Percentiles rank a stretch among this genome's conserved stretches.
These are phyloP conservation scores for Cynanchum wilfordii DNA, from an alignment of 257 asterid genomes.

Conservation along the genomic window DNA sequence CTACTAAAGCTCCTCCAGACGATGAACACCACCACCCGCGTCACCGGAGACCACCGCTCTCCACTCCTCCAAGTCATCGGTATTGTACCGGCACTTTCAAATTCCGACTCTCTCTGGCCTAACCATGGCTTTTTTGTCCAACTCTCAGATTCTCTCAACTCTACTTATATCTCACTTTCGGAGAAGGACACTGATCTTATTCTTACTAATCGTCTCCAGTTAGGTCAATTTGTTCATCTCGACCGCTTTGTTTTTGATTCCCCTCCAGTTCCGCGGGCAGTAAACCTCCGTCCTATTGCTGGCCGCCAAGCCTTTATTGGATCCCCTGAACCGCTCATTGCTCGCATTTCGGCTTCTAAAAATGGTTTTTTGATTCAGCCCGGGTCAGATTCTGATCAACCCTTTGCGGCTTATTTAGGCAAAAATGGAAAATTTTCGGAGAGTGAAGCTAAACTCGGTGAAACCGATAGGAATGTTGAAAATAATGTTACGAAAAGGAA, in stretches of 20 bases:
- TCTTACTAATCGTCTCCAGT: slow-evolving; percentile 76
- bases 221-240: slow-evolving; percentile 79
- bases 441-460: slow-evolving; percentile 21
- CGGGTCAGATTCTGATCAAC: slow-evolving; percentile 57
- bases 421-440: slow-evolving; percentile 34
- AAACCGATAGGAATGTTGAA: slow-evolving; percentile 3
- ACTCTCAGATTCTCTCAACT: slow-evolving; percentile 84
- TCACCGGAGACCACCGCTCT: slow-evolving; percentile 94
- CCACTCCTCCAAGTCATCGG: slow-evolving; percentile 93
- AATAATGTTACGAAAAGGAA: slow-evolving; percentile 17
- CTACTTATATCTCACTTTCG: slow-evolving; percentile 88
- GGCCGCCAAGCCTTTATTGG: slow-evolving; percentile 80
- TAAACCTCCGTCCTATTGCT: slow-evolving; percentile 69
- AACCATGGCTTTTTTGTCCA: slow-evolving; percentile 83
- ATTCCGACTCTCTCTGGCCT: slow-evolving; percentile 68
- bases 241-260: slow-evolving; percentile 71
- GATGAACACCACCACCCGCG: slow-evolving; percentile 68
- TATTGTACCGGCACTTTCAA: slow-evolving; percentile 78
- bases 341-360: slow-evolving; percentile 39
- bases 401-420: slow-evolving; percentile 47
- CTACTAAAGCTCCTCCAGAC: slow-evolving; percentile 83
- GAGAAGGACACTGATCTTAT: slow-evolving; percentile 78
- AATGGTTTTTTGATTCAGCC: slow-evolving; percentile 72
- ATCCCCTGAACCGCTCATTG: slow-evolving; percentile 71
- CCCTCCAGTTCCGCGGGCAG: slow-evolving; percentile 62